phyloP scores from a whole-genome alignment of 2,329 filamentous ascomycete genomes.

The Aspergillus bombycis region DNA sequence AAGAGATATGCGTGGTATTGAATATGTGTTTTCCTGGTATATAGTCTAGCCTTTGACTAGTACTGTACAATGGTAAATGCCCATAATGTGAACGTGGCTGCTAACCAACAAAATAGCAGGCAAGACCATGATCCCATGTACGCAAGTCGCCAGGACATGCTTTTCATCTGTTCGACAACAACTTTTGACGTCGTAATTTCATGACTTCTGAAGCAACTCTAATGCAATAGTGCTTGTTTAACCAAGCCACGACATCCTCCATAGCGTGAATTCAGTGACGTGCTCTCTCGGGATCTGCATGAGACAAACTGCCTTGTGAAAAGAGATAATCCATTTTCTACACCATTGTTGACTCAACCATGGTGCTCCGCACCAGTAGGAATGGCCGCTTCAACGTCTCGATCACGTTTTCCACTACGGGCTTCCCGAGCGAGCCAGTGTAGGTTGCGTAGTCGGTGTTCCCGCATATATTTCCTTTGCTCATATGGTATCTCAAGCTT shows the following conservation, averaged over 20 bases:
- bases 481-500: slow-evolving; percentile 23
- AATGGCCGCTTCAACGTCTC: background rate
- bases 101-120: background rate
- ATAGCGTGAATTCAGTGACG: background rate
- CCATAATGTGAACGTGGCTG: too few relatives aligned
- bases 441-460: slow-evolving; percentile 27
- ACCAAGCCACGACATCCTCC: background rate
- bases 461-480: slow-evolving; percentile 35
- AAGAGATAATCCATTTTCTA: background rate
- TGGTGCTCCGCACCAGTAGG: background rate
- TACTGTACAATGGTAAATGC: background rate
- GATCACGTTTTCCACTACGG: background rate
- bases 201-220: background rate
- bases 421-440: slow-evolving; percentile 25
- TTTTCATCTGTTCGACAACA: background rate
- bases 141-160: background rate
- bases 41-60: background rate
- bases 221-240: background rate
- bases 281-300: background rate
- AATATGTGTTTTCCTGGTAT: too few relatives aligned
- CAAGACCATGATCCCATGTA: background rate
- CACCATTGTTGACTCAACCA: background rate
- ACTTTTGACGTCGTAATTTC: background rate
- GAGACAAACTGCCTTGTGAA: background rate
- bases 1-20: too few relatives aligned